Evolutionary conservation across 352 stramenopile species (phyloP), one percentile per base, ranked within the genome.

Genomic region (Thalassiosira livingstoniorum): DNA sequence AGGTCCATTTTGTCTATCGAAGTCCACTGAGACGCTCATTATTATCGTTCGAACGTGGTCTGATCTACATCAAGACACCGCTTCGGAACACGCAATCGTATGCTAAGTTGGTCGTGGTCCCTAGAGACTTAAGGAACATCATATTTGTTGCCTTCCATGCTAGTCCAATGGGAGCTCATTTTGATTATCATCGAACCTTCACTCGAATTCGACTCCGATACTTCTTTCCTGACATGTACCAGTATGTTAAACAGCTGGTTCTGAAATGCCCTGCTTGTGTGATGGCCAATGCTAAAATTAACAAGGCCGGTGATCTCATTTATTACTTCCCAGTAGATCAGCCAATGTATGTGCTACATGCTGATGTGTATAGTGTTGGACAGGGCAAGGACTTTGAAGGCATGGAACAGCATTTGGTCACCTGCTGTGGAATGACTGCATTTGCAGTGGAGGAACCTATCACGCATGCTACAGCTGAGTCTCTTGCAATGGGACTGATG

Each of bases 141-240:
- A 11, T 85, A 3, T 78, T 78, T 58, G 62, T 75, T 51, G 78
- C 78, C 27, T 85, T 81, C 53, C 70, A 85, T 51, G 55, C 54
- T 1, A 85, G 74, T 37, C 78, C 78, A 1, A 85, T 85, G 34
- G 77, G 77, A 34, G 77, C 31, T n/a, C 77, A 80, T 60, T 43
- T 85, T 1, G 81, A 78, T 65, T 2, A 23, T 34, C 43, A 27
- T 37, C 54, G 66, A 3, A 66, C 51, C 32, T 55, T 58, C 37
- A 3, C 1, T 2, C 3, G 34, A 1, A 66, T 66, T 58, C 23
- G 53, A 2, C 34, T 75, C 27, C 18, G 37, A 43, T 85, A 75
- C 35, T 77, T 71, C 57, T 80, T 65, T 70, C 69, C 71, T 32
- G 18, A 25, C 18, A 74, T 80, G 57, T 80, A 39, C 35, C 15